Base-by-base conservation (phyloP, 306 rosid species). In the Carpinus viminea region DNA sequence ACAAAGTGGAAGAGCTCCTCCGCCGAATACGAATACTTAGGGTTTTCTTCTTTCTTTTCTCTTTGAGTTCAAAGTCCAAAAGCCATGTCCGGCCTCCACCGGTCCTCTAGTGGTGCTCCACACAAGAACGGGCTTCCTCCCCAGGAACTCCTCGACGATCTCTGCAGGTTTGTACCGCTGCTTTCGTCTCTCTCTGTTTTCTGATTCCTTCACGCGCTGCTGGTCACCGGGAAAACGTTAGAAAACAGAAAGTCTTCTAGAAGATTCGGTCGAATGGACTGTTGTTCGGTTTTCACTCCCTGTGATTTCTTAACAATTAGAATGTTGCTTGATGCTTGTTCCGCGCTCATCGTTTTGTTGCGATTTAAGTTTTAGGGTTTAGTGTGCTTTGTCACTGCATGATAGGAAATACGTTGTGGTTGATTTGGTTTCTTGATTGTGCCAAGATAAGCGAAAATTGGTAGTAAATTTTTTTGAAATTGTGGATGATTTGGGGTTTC, bases 141-240 rank as follows among this genome's bases (percentile, higher is more conserved):
- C 38, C 89, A 87, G 62, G 98, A 93, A 78, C 98, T 93, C 76
- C 96, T 93, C 15, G 98, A 93, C 65, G 97, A 93, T 89, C 97
- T 93, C 77, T 93, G 98, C 92, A 93, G 98, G 98, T 87, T 21
- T 46, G 16, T 61, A 34, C 46, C 69, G n/a, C 41, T 62, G 3
- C 38, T 50, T 69, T 51, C 38, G 36, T 61, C 21, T 66, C 17
- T 59, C 34, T 76, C 21, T 43, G 69, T 78, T 36, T 62, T 11
- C 36, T 2, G 12, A 34, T 81, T 72, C 16, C 16, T 54, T 55
- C 17, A 3, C 31, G 4, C 36, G 72, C 60, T 50, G 60, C 76
- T 74, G 75, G 57, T 78, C 82, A 20, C 59, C 65, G 21, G 24
- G 69, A 77, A 62, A 84, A 59, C 53, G 69, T 7, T n/a, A 47